Conservation (phyloP, 768 basidiomycete genomes). For the Collybia nuda region DNA sequence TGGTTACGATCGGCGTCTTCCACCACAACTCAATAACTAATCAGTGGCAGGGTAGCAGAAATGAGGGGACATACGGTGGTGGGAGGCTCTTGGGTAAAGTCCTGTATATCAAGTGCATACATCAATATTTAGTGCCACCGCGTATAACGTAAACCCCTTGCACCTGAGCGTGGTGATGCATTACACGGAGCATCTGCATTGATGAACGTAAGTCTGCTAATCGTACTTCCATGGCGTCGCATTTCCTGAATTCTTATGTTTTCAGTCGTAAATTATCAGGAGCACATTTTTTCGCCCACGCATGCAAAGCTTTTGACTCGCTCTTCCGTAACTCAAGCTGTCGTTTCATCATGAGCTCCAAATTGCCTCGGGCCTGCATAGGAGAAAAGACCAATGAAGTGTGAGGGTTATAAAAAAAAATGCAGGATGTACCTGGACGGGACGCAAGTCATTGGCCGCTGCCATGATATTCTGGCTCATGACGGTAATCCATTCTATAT, state of each 20-base stretch:
- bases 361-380: constrained; percentile 70
- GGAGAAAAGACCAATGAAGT: neutral
- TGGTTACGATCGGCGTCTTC: constrained; percentile 10
- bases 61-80: too few relatives aligned
- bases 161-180: neutral
- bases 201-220: constrained; percentile 53
- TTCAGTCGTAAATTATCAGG: neutral
- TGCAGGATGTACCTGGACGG: constrained; percentile 63
- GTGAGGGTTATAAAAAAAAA: neutral
- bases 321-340: constrained; percentile 74
- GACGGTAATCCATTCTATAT: constrained; percentile 79
- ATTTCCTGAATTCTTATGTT: constrained; percentile 49
- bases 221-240: constrained; percentile 65
- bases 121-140: too few relatives aligned
- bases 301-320: constrained; percentile 69
- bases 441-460: constrained; percentile 85
- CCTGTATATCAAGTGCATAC: too few relatives aligned
- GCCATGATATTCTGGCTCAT: constrained; percentile 88
- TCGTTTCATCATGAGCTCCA: constrained; percentile 79
- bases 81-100: too few relatives aligned
- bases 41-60: neutral
- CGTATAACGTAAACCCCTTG: too few relatives aligned
- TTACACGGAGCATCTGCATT: constrained; percentile 14
- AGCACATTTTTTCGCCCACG: constrained; percentile 42
- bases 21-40: neutral